Conservation (phyloP, 805 yeast genomes). For the Blastobotrys peoriensis region DNA sequence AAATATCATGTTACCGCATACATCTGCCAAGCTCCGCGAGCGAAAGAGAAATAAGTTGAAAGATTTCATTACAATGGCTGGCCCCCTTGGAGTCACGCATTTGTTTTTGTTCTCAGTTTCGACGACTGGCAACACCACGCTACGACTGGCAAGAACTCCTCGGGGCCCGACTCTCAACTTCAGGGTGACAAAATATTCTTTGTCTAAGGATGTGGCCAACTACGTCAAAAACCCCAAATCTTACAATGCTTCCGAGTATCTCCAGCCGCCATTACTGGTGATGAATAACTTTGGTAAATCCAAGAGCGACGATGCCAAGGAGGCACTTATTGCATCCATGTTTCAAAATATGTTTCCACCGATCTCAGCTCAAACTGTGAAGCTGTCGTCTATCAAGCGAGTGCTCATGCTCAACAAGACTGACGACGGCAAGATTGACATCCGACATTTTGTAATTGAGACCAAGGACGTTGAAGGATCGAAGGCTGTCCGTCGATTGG, state of each 20-base stretch:
- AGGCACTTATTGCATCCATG: constrained; percentile 77
- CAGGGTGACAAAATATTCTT: constrained; percentile 66
- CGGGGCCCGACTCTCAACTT: constrained; percentile 92
- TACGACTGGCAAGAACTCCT: constrained; percentile 82
- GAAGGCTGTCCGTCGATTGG: constrained; percentile 63
- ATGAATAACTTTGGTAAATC: constrained; percentile 81
- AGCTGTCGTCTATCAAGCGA: constrained; percentile 68
- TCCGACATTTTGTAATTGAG: constrained; percentile 85
- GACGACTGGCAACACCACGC: constrained; percentile 69
- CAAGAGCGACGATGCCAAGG: constrained; percentile 50
- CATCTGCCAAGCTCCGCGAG: constrained; percentile 83
- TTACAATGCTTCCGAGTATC: constrained; percentile 51
- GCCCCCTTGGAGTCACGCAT: constrained; percentile 90
- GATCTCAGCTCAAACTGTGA: constrained; percentile 76
- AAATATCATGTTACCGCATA: constrained; percentile 91
- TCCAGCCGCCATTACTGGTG: constrained; percentile 83
- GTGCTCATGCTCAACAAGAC: constrained; percentile 75
- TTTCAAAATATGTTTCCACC: constrained; percentile 97
- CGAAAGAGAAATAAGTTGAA: constrained; percentile 80
- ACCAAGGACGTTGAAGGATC: constrained; percentile 72
- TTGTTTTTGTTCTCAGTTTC: constrained; percentile 81
- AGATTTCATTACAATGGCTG: constrained; percentile 97
- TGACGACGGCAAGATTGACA: constrained; percentile 65
- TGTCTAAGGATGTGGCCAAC: constrained; percentile 71
- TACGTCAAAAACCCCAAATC: constrained; percentile 75